phyloP scores from a whole-genome alignment of 345 rosid genomes.

The Brassica nigra region DNA sequence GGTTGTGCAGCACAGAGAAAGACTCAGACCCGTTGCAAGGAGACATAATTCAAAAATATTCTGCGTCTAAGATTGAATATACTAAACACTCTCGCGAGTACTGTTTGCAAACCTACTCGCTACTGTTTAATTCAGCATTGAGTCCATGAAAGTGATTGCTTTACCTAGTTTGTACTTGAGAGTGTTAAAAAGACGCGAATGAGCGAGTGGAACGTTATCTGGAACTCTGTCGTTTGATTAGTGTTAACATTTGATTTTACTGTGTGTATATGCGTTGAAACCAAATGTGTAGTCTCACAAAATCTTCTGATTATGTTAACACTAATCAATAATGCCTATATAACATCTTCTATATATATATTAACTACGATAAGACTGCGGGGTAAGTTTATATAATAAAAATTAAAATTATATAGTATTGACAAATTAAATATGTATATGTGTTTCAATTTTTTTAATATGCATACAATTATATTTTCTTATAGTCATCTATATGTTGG shows the following conservation, averaged over 20 bases:
- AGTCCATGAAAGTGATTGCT: neutral
- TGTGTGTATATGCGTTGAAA: neutral
- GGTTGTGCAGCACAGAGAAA: constrained; percentile 21
- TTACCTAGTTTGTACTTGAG: neutral
- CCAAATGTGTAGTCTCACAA: constrained; percentile 6
- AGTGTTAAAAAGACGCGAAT: constrained; percentile 2
- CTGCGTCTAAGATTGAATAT: neutral
- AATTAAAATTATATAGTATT: no score
- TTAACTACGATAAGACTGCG: no score
- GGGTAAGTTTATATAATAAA: no score
- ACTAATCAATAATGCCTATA: neutral
- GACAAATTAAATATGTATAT: no score
- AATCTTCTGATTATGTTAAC: constrained; percentile 1
- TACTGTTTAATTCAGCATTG: neutral
- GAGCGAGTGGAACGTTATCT: constrained; percentile 9
- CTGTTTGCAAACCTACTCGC: neutral
- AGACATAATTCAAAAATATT: constrained; percentile 27
- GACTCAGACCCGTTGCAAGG: constrained; percentile 27
- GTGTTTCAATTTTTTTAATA: no score
- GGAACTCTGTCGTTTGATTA: constrained; percentile 3
- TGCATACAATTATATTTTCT: no score
- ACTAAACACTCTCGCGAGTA: constrained; percentile 6
- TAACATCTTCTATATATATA: no score
- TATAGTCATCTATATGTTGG: no score
- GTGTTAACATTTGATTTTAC: neutral